phyloP scores from a whole-genome alignment of 345 rosid genomes.

The Eucalyptus regnans region DNA sequence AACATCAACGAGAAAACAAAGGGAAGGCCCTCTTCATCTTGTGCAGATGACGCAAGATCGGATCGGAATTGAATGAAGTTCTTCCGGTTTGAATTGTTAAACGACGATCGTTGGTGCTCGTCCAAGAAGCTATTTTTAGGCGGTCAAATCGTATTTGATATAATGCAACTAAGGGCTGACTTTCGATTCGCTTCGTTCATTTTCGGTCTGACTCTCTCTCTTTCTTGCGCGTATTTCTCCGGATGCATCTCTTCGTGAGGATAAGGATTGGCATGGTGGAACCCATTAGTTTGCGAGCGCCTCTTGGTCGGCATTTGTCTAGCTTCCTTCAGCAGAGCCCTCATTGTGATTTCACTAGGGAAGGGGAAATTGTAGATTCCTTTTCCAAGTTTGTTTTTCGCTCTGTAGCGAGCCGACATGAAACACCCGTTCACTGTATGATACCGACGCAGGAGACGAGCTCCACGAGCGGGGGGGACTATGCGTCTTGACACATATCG shows the following conservation, averaged over 20 bases:
- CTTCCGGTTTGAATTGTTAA: background rate
- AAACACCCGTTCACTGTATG: background rate
- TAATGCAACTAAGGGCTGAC: background rate
- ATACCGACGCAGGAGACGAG: background rate
- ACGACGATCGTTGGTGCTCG: fast-evolving
- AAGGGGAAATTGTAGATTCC: background rate
- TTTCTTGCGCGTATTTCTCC: background rate
- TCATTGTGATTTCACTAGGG: background rate
- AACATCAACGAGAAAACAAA: background rate
- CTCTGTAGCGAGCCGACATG: background rate
- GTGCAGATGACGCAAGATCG: background rate
- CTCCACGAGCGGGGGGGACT: background rate
- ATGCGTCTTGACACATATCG: background rate
- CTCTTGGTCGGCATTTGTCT: background rate
- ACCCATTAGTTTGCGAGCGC: background rate
- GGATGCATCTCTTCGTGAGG: background rate
- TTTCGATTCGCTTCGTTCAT: background rate
- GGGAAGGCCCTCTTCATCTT: background rate
- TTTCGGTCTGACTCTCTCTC: background rate
- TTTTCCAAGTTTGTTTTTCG: background rate
- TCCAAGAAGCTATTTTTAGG: background rate
- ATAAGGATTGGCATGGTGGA: background rate
- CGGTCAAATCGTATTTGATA: background rate
- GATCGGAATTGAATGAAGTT: background rate
- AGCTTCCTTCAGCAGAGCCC: background rate